These are phyloP conservation scores for Suillus fuscotomentosus DNA, from an alignment of 768 basidiomycete species.

Conservation along the genomic window DNA sequence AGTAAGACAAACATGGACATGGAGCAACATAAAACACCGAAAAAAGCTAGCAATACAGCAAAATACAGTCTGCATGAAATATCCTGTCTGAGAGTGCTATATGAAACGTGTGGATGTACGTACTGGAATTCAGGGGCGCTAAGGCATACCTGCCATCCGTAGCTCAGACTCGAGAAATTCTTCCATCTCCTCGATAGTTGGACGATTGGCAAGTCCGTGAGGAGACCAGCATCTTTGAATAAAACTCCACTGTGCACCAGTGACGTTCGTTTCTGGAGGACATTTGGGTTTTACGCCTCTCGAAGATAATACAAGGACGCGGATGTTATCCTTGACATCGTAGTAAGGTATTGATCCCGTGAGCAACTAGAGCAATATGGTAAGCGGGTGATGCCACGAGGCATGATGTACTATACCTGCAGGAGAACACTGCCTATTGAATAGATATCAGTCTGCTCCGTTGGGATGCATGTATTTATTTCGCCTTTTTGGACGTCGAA, in stretches of 20 bases:
- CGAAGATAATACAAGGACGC: background rate
- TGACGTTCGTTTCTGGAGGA: background rate
- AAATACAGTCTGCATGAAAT: background rate
- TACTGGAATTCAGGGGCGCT: background rate
- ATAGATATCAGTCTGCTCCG: constrained; percentile 3
- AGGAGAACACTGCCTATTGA: constrained; percentile 7
- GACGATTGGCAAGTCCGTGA: background rate
- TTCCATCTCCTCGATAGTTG: constrained; percentile 4
- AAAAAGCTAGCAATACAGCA: background rate
- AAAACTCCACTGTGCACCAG: constrained; percentile 3
- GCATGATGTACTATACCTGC: constrained; percentile 3
- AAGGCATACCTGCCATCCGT: background rate
- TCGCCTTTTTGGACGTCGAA: background rate
- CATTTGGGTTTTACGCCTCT: background rate
- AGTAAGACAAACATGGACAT: background rate
- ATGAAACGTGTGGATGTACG: background rate
- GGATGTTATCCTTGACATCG: background rate
- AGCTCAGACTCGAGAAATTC: constrained; percentile 1
- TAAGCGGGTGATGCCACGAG: background rate
- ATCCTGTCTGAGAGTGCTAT: background rate
- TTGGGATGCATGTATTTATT: background rate
- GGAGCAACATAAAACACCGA: background rate
- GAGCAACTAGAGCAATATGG: constrained; percentile 1
- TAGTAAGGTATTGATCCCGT: constrained; percentile 8
- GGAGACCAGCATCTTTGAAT: constrained; percentile 10